Base-by-base conservation (phyloP, 2,329 filamentous ascomycete genomes). In the Colletotrichum salicis region DNA sequence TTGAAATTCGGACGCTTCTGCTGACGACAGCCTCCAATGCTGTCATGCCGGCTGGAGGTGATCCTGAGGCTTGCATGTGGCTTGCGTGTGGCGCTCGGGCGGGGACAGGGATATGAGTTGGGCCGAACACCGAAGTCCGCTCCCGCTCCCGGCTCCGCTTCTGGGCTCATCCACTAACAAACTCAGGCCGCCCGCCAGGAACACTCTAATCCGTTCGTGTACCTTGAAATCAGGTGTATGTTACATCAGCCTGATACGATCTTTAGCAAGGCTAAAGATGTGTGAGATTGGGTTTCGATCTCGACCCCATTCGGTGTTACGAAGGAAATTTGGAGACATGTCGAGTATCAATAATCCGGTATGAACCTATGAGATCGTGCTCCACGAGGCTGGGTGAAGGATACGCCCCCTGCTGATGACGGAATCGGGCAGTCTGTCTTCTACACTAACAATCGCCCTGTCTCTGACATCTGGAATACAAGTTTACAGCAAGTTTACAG, bases 41-140 rank as follows among this genome's bases (percentile, higher is more conserved):
- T 13, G 3, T 24, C 19, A 7, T 5, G 27, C 54, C 15, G 7
- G 29, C 12, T 27, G 7, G n/a, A 11, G 19, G 7, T 41, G 2
- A 22, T 5, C n/a, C 13, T 48, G 64, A 52, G 57, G 57, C 51
- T 52, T 41, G 8, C 3, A 8, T 41, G 37, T 41, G 37, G 37
- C 2, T 15, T 48, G 15, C 8, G 8, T 48, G 35, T 15, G n/a
- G 35, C 37, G 57, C 57, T 45, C 37, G 19, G 57, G 51, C 31
- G 13, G 19, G 4, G 7, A 6, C 12, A 48, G 19, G 68, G 22
- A 57, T 48, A 10, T 29, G 35, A 19, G 15, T 15, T 31, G 3
- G 0, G 1, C 29, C 33, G 33, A 55, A 62, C 5, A 11, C 68
- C 68, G 68, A 62, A 70, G 0, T 35, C 64, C 68, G 64, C 13